A percentile compares a stretch with the other conserved stretches of the same genome.
These are phyloP conservation scores for Sporothrix brunneoviolacea DNA, from an alignment of 2,329 filamentous ascomycete species.

Conservation along the genomic window DNA sequence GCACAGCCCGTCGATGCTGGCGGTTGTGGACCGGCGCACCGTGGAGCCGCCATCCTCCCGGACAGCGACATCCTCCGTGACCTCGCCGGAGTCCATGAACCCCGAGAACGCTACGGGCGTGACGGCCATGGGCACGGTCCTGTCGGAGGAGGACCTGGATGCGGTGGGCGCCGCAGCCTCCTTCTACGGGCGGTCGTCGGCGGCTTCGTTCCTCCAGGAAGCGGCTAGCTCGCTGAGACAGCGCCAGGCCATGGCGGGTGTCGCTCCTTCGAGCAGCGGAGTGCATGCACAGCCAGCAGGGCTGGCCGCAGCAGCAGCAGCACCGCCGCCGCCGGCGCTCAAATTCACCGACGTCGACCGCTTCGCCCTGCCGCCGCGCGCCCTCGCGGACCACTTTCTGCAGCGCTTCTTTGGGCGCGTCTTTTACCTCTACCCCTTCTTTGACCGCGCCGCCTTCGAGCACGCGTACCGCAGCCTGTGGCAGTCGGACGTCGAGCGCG, in stretches of 20 bases:
- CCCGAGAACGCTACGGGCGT: conserved; percentile 6
- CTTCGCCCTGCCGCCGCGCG: conserved; percentile 30
- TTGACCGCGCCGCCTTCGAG: conserved; percentile 36
- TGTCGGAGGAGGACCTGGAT: conserved; percentile 13
- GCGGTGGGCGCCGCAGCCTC: background rate
- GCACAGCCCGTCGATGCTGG: background rate
- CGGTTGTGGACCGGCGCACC: background rate
- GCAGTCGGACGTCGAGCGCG: conserved; percentile 2
- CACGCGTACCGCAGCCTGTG: conserved; percentile 11
- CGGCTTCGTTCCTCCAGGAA: conserved; percentile 13
- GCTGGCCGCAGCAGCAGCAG: background rate
- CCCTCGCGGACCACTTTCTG: conserved; percentile 35
- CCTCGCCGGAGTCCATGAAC: conserved; percentile 4
- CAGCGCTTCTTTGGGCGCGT: conserved; percentile 32
- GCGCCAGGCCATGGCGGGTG: too few species aligned
- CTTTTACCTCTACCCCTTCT: conserved; percentile 38
- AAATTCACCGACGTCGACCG: conserved; percentile 3
- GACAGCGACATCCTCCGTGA: background rate
- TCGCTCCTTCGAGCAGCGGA: too few species aligned
- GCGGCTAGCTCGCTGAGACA: conserved; percentile 5
- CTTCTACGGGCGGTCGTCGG: conserved; percentile 12
- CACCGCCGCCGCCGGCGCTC: background rate
- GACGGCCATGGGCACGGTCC: conserved; percentile 13
- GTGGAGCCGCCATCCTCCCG: too few species aligned
- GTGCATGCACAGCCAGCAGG: too few species aligned